phyloP scores from a whole-genome alignment of 768 basidiomycete species.

The Hypholoma sublateritium region DNA sequence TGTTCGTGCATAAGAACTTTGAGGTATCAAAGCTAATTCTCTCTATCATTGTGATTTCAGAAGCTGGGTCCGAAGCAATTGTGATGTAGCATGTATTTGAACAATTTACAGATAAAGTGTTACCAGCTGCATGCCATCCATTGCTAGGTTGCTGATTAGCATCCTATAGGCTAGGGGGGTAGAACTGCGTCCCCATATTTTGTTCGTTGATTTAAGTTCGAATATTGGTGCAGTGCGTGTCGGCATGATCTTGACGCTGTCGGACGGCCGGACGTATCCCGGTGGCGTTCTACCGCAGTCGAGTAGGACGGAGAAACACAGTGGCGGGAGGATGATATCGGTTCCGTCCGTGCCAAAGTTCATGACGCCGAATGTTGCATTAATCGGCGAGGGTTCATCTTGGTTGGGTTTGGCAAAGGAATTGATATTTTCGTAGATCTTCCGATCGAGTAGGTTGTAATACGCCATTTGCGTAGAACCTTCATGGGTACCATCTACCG shows the following conservation, averaged over 20 bases:
- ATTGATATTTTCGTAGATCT: neutral
- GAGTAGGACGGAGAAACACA: neutral
- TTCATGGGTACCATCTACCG: neutral
- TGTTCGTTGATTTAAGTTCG: no score
- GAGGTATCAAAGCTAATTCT: no score
- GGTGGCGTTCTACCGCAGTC: neutral
- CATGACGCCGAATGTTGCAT: neutral
- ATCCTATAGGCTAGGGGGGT: no score
- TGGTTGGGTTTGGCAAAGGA: neutral
- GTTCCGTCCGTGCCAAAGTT: neutral
- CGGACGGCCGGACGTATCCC: neutral
- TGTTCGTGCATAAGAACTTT: neutral
- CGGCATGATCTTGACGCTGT: neutral
- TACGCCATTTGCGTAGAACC: neutral
- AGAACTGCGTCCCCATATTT: no score
- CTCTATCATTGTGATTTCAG: no score
- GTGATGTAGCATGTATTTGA: no score
- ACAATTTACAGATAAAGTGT: neutral
- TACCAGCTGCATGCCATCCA: neutral
- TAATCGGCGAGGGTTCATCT: neutral
- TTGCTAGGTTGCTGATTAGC: neutral
- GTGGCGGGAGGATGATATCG: neutral
- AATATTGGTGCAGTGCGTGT: neutral
- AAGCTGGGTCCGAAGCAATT: no score
- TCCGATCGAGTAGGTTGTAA: neutral